Percentiles rank a stretch among this genome's conserved stretches.
These are phyloP conservation scores for Penicillium macrosclerotiorum DNA, from an alignment of 495 filamentous ascomycete genomes.

Conservation along the genomic window DNA sequence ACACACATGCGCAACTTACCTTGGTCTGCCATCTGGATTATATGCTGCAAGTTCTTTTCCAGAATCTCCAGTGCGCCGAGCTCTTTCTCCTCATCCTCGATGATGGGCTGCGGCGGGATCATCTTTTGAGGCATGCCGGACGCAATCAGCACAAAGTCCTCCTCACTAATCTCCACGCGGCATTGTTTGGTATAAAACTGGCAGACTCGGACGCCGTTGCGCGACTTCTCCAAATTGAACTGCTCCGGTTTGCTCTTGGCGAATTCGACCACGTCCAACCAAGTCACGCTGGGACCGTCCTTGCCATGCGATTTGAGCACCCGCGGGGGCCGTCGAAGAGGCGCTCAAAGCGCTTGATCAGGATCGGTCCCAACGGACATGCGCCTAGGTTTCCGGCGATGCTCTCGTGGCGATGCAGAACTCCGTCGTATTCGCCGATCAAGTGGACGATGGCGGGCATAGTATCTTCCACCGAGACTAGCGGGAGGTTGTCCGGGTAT, in stretches of 20 bases:
- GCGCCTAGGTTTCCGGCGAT: slow-evolving; percentile 83
- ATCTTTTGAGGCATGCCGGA: slow-evolving; percentile 82
- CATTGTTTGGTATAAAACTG: slow-evolving; percentile 79
- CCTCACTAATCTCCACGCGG: slow-evolving; percentile 81
- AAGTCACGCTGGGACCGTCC: slow-evolving; percentile 62
- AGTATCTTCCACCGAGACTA: slow-evolving; percentile 57
- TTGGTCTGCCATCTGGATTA: slow-evolving; percentile 80
- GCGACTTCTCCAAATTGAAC: slow-evolving; percentile 68
- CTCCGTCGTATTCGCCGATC: slow-evolving; percentile 77
- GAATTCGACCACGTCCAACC: slow-evolving; percentile 84
- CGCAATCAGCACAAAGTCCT: slow-evolving; percentile 77
- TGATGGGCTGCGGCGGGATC: slow-evolving; percentile 76
- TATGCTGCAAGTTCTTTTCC: slow-evolving; percentile 67
- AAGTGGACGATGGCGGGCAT: slow-evolving; percentile 63
- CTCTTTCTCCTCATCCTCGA: slow-evolving; percentile 84
- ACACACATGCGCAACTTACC: slow-evolving; percentile 41
- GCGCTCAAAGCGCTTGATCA: slow-evolving; percentile 82
- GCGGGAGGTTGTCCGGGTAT: slow-evolving; percentile 57
- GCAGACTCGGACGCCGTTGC: slow-evolving; percentile 66
- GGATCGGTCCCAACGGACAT: slow-evolving; percentile 74
- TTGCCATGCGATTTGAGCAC: slow-evolving; percentile 65
- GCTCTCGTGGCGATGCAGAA: slow-evolving; percentile 80
- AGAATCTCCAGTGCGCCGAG: slow-evolving; percentile 79
- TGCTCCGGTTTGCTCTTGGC: slow-evolving; percentile 76
- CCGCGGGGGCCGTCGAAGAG: slow-evolving; percentile 78